Conservation (phyloP, 75 land plant species). For the Pinus taeda region DNA sequence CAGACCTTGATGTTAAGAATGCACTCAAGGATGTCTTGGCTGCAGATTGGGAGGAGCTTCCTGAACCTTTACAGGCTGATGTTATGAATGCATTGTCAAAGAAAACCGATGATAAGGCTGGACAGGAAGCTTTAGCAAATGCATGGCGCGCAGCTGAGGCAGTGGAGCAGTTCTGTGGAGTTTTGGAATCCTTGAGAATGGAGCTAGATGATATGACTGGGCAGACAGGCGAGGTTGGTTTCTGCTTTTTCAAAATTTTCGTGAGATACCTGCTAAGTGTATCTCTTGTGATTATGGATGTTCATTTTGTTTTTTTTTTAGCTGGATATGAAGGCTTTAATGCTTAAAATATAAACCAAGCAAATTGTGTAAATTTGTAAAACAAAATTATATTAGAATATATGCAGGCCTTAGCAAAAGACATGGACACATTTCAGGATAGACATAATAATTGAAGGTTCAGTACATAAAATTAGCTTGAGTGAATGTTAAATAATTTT, state of each 20-base stretch:
- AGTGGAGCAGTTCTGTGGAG: conserved; percentile 64
- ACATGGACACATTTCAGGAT: not conserved
- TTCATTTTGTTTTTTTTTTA: not conserved
- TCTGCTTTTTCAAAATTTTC: not conserved
- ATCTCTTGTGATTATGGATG: conserved; percentile 2
- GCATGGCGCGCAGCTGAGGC: conserved; percentile 85
- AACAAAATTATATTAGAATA: not conserved
- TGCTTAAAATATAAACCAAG: not conserved
- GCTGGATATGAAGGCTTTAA: too few species aligned
- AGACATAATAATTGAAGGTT: not conserved
- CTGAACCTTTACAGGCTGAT: conserved; percentile 36
- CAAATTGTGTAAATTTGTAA: not conserved
- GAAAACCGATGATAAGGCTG: conserved; percentile 55
- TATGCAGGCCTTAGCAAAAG: not conserved
- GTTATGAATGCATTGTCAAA: conserved; percentile 63
- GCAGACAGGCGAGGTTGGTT: conserved; percentile 73
- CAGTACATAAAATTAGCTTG: not conserved
- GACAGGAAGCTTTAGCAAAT: conserved; percentile 57
- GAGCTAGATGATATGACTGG: conserved; percentile 77
- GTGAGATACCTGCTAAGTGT: not conserved
- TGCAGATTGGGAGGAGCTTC: conserved; percentile 62
- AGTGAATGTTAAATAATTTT: not conserved
- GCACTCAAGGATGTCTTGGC: conserved; percentile 79
- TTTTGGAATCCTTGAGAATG: conserved; percentile 64
- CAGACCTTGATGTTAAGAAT: conserved; percentile 49